These are phyloP conservation scores for Gynandropsis gynandra DNA, from an alignment of 345 rosid species.

Conservation along the genomic window DNA sequence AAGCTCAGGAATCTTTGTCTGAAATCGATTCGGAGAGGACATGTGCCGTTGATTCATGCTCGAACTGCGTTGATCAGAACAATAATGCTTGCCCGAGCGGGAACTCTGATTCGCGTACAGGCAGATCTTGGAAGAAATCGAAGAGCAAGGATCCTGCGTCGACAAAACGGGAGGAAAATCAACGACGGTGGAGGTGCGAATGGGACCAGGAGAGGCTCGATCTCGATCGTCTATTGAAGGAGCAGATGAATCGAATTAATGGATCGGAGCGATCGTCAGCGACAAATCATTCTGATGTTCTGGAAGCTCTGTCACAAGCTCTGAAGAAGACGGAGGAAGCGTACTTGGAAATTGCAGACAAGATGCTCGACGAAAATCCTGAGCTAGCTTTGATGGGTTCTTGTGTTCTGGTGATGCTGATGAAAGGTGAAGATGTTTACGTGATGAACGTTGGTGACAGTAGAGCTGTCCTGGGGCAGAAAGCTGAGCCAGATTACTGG, in stretches of 20 bases:
- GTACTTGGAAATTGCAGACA: slow-evolving; percentile 65
- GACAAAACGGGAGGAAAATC: slow-evolving; percentile 54
- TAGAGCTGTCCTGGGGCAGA: slow-evolving; percentile 81
- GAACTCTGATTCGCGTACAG: slow-evolving; percentile 24
- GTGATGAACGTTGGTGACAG: slow-evolving; percentile 95
- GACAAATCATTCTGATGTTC: slow-evolving; percentile 51
- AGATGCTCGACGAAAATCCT: slow-evolving; percentile 72
- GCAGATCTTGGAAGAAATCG: slow-evolving; percentile 25
- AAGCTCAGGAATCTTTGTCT: slow-evolving; percentile 17
- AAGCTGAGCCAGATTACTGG: slow-evolving; percentile 57
- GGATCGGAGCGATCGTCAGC: slow-evolving; percentile 20
- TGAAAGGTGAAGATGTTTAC: slow-evolving; percentile 87
- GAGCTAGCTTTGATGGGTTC: slow-evolving; percentile 93
- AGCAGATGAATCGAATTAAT: slow-evolving; percentile 31
- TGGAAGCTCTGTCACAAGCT: slow-evolving; percentile 69
- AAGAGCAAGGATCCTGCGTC: slow-evolving; percentile 32
- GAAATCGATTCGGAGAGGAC: background rate
- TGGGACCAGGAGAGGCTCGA: slow-evolving; percentile 53
- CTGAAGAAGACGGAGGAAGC: slow-evolving; percentile 71
- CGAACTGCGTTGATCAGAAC: slow-evolving; percentile 33
- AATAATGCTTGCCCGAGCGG: slow-evolving; percentile 23
- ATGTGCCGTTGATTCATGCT: slow-evolving; percentile 27
- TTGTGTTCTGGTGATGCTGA: slow-evolving; percentile 80
- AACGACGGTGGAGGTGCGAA: slow-evolving; percentile 54
- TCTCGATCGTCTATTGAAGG: slow-evolving; percentile 61